A percentile compares a stretch with the other conserved stretches of the same genome.
phyloP scores from a whole-genome alignment of 2,329 filamentous ascomycete species.

The Grosmannia clavigera region DNA sequence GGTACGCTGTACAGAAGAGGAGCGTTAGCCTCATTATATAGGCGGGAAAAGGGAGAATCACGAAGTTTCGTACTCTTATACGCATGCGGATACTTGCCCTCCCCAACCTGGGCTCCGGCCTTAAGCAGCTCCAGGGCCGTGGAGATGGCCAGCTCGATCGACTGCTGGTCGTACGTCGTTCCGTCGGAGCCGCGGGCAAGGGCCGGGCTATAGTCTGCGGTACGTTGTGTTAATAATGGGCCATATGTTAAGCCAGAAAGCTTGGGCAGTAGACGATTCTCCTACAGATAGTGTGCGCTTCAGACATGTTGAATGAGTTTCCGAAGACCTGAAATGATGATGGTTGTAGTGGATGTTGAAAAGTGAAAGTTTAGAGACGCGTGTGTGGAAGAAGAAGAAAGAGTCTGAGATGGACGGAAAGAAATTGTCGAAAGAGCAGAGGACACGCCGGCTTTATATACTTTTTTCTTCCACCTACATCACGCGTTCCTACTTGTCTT shows the following conservation, averaged over 20 bases:
- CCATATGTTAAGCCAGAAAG: neutral
- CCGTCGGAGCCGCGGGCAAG: slow-evolving; percentile 6
- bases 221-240: neutral
- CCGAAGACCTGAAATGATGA: neutral
- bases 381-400: neutral
- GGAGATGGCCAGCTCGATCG: slow-evolving; percentile 6
- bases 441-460: neutral
- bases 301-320: neutral
- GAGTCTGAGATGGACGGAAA: neutral
- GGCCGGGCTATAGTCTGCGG: slow-evolving; percentile 8
- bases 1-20: slow-evolving; percentile 1
- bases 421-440: neutral
- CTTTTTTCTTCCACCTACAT: neutral
- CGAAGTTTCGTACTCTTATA: slow-evolving; percentile 3
- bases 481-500: too few species aligned
- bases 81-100: slow-evolving; percentile 6
- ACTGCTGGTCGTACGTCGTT: slow-evolving; percentile 2
- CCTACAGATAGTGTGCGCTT: neutral
- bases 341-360: neutral
- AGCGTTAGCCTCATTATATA: neutral
- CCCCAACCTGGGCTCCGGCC: slow-evolving; percentile 8
- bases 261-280: too few species aligned
- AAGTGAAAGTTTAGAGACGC: neutral
- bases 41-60: neutral
- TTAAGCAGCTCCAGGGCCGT: slow-evolving; percentile 6